phyloP scores from a whole-genome alignment of 164 flowering plant genomes.

The Nymphaea colorata region DNA sequence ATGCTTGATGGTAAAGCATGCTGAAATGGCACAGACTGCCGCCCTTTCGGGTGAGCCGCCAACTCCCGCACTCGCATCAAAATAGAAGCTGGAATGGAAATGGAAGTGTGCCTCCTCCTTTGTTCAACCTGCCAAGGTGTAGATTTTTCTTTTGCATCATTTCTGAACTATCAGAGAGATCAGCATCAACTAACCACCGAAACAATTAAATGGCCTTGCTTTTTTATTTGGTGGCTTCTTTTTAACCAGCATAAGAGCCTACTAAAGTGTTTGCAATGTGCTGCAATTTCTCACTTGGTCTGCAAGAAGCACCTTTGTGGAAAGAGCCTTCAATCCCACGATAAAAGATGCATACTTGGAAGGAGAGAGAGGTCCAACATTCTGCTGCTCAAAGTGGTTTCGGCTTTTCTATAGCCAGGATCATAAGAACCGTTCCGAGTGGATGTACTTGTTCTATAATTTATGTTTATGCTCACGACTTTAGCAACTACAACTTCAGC shows the following conservation, averaged over 20 bases:
- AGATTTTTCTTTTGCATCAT: not conserved
- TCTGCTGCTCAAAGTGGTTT: no score
- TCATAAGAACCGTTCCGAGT: no score
- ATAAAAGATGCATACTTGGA: no score
- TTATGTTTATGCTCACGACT: no score
- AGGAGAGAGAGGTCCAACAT: no score
- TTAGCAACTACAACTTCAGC: no score
- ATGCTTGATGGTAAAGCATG: not conserved
- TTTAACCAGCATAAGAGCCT: not conserved
- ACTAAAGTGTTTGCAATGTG: no score
- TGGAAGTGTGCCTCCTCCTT: slow-evolving; percentile 21
- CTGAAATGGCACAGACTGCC: not conserved
- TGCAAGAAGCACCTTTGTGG: no score
- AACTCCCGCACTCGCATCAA: slow-evolving; percentile 44
- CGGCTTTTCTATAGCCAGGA: no score
- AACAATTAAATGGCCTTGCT: not conserved
- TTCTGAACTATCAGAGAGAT: not conserved
- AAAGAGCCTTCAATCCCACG: no score
- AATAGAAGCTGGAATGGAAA: slow-evolving; percentile 33
- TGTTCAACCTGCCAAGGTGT: slow-evolving; percentile 28
- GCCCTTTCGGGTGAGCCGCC: slow-evolving; percentile 17
- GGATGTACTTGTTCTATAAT: no score
- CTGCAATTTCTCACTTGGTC: no score
- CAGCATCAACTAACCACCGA: not conserved
- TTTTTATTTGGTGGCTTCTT: not conserved